Evolutionary conservation across 208 protist species (phyloP).

Genomic region (Novymonas esmeraldas): DNA sequence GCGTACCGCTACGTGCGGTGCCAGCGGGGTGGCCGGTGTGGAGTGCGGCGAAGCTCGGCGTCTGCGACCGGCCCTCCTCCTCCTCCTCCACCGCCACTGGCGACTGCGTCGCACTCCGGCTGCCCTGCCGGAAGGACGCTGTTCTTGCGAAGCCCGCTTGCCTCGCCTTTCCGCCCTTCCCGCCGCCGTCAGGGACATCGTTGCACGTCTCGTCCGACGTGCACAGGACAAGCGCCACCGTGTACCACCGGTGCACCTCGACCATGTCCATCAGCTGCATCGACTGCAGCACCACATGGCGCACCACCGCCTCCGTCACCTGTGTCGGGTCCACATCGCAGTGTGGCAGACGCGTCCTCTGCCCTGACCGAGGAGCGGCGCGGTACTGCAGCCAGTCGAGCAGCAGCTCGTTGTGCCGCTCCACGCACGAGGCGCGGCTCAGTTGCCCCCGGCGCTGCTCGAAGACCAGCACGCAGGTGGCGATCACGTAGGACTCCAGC

Average conservation of each 20-base stretch:
- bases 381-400: constrained; percentile 31
- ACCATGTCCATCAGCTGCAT: constrained; percentile 50
- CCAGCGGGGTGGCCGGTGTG: too few species aligned
- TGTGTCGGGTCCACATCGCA: constrained; percentile 21
- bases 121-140: too few species aligned
- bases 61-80: too few species aligned
- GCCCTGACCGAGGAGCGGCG: neutral
- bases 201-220: neutral
- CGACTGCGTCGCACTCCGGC: too few species aligned
- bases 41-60: neutral
- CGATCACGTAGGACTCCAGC: constrained; percentile 71
- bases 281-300: constrained; percentile 36
- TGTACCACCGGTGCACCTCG: constrained; percentile 64
- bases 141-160: too few species aligned
- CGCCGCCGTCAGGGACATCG: neutral
- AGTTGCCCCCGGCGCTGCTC: constrained; percentile 8
- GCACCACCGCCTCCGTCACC: constrained; percentile 29
- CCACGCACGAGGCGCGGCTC: neutral
- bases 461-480: constrained; percentile 47
- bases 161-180: too few species aligned
- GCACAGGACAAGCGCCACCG: constrained; percentile 55
- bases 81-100: too few species aligned
- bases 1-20: too few species aligned
- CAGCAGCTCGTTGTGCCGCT: constrained; percentile 30
- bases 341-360: neutral